Evolutionary conservation across 2,329 filamentous ascomycete species (phyloP).

Genomic region (Colletotrichum coccodes): DNA sequence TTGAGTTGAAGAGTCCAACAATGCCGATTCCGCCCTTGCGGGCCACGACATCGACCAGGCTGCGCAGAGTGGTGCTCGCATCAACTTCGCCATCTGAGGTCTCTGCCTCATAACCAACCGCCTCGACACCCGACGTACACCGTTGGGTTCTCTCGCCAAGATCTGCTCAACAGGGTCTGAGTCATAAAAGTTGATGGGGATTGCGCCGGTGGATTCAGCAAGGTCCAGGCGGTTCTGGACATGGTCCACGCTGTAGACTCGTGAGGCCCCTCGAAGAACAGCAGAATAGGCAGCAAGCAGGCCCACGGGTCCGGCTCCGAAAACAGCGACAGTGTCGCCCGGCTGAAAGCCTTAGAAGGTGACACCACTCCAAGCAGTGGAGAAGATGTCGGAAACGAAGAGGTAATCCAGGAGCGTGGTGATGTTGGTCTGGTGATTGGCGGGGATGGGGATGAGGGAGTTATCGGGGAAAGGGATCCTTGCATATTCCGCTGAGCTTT

Average conservation of each 20-base stretch:
- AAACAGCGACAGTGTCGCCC: slow-evolving; percentile 70
- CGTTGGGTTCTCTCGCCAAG: slow-evolving; percentile 19
- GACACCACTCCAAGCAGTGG: slow-evolving; percentile 65
- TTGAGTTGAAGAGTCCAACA: too few species aligned
- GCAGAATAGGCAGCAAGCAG: slow-evolving; percentile 55
- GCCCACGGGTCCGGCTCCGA: slow-evolving; percentile 72
- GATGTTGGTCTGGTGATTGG: slow-evolving; percentile 42
- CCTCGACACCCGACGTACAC: slow-evolving; percentile 34
- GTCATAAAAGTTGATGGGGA: slow-evolving; percentile 34
- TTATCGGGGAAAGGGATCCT: slow-evolving; percentile 72
- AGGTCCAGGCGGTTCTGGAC: slow-evolving; percentile 33
- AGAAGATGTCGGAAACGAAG: slow-evolving; percentile 55
- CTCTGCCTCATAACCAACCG: too few species aligned
- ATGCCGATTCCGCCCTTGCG: too few species aligned
- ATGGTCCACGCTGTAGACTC: slow-evolving; percentile 36
- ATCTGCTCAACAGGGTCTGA: slow-evolving; percentile 31
- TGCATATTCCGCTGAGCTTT: not conserved
- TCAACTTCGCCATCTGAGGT: slow-evolving; percentile 28
- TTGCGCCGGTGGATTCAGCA: slow-evolving; percentile 34
- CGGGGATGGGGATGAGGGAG: slow-evolving; percentile 68
- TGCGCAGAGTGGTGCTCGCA: slow-evolving; percentile 29
- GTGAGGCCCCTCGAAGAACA: slow-evolving; percentile 36
- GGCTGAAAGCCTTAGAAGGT: slow-evolving; percentile 66
- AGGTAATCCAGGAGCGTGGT: slow-evolving; percentile 68
- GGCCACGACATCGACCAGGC: slow-evolving; percentile 31